Percentiles rank a stretch among this genome's conserved stretches.
phyloP scores from a whole-genome alignment of 140 eudicot genomes.

The Cichorium intybus region DNA sequence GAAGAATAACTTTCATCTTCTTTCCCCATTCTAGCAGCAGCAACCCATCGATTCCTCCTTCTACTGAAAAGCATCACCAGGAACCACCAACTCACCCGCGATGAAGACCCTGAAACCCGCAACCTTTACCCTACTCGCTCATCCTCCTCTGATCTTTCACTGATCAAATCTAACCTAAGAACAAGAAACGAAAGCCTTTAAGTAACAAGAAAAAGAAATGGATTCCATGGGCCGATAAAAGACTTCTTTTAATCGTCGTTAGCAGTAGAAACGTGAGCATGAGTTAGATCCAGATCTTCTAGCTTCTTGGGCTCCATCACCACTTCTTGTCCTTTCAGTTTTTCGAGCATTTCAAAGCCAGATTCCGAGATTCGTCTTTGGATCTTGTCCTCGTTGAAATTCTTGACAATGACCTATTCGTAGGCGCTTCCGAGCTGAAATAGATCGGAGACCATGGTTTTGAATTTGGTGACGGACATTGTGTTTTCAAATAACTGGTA shows the following conservation, averaged over 20 bases:
- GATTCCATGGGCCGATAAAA: conserved; percentile 82
- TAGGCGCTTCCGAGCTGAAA: conserved; percentile 95
- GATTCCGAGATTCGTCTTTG: conserved; percentile 81
- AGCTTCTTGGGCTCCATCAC: conserved; percentile 47
- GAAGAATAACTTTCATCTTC: too few species aligned
- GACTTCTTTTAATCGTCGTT: conserved; percentile 83
- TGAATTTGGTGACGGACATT: conserved; percentile 94
- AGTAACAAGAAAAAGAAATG: conserved; percentile 87
- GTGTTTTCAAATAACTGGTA: conserved; percentile 87
- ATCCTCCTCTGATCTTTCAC: too few species aligned
- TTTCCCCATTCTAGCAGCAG: too few species aligned
- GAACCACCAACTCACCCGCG: too few species aligned
- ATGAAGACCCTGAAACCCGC: background rate
- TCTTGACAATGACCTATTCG: conserved; percentile 92
- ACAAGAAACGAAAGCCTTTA: conserved; percentile 77
- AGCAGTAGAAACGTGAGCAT: conserved; percentile 75
- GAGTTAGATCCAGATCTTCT: conserved; percentile 62
- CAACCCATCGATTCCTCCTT: too few species aligned
- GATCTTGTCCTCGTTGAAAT: conserved; percentile 62
- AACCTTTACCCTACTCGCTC: conserved; percentile 46
- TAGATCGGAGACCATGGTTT: conserved; percentile 88
- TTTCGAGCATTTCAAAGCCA: conserved; percentile 77
- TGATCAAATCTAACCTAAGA: conserved; percentile 82
- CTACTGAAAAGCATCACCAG: too few species aligned
- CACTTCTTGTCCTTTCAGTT: conserved; percentile 54